Evolutionary conservation across 1,139 yeast genomes (phyloP).

Genomic region (Starmera stellimalicola): DNA sequence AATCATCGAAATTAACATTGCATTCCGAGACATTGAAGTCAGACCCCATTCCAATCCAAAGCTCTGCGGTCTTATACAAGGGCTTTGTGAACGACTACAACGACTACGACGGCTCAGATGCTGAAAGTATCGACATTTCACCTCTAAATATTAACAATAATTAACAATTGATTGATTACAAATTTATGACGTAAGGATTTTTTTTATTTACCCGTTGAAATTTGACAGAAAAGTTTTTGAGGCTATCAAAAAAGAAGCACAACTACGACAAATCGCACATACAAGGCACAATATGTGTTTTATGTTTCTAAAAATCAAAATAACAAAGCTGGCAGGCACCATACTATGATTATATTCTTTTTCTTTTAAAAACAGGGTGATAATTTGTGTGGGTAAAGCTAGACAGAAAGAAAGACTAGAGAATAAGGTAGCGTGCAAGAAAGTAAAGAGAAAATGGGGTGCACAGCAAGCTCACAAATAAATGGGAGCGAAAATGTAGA

Average conservation of each 20-base stretch:
- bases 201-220: too few relatives aligned
- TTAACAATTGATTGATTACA: too few relatives aligned
- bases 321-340: too few relatives aligned
- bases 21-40: constrained; percentile 2
- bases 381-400: not conserved
- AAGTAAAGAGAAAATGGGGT: constrained; percentile 43
- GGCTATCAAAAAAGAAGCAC: too few relatives aligned
- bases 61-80: constrained; percentile 7
- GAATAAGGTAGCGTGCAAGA: not conserved
- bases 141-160: not conserved
- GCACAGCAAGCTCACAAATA: constrained; percentile 48
- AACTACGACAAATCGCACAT: too few relatives aligned
- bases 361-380: too few relatives aligned
- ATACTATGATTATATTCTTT: too few relatives aligned
- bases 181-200: too few relatives aligned
- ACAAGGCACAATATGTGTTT: too few relatives aligned
- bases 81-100: constrained; percentile 15
- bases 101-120: constrained; percentile 11
- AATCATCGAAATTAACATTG: constrained; percentile 6
- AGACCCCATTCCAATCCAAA: constrained; percentile 3
- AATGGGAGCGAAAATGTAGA: constrained; percentile 27
- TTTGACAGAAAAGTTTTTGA: too few relatives aligned
- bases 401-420: not conserved
- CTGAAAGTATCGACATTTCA: not conserved
- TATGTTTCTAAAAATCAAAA: too few relatives aligned